phyloP scores from a whole-genome alignment of 2,329 filamentous ascomycete species.

The Colletotrichum shisoi region DNA sequence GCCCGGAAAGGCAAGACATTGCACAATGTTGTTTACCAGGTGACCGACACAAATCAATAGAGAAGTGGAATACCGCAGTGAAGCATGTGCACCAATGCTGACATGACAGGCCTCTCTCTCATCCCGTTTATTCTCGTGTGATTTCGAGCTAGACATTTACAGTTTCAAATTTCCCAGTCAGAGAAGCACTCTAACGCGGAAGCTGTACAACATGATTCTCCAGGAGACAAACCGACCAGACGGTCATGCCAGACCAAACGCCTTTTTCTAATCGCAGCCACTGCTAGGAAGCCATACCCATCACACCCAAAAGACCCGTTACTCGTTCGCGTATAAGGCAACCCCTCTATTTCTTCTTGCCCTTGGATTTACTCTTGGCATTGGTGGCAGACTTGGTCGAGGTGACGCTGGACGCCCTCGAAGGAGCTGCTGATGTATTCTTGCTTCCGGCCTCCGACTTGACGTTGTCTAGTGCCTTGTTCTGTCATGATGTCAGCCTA shows the following conservation, averaged over 20 bases:
- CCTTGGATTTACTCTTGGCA: slow-evolving; percentile 55
- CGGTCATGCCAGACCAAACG: slow-evolving; percentile 34
- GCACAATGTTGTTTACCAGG: no score
- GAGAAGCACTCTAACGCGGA: slow-evolving; percentile 17
- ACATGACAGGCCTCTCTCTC: not conserved
- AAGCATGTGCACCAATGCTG: no score
- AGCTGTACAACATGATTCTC: slow-evolving; percentile 13
- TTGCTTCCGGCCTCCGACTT: slow-evolving; percentile 76
- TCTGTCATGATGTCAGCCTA: slow-evolving; percentile 61
- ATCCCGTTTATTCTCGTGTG: slow-evolving; percentile 20
- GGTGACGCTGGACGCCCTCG: slow-evolving; percentile 85
- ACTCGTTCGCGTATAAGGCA: slow-evolving; percentile 17
- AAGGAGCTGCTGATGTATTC: slow-evolving; percentile 77
- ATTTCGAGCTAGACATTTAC: slow-evolving; percentile 15
- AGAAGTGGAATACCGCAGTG: not conserved
- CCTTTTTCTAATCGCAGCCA: slow-evolving; percentile 34
- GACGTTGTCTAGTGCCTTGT: slow-evolving; percentile 89
- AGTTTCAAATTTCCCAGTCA: slow-evolving; percentile 7
- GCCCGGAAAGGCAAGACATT: no score
- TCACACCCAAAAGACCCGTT: slow-evolving; percentile 12
- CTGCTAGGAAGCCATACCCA: slow-evolving; percentile 21
- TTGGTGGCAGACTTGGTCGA: slow-evolving; percentile 69
- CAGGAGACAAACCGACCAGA: slow-evolving; percentile 13
- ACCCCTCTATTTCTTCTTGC: slow-evolving; percentile 60
- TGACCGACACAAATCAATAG: not conserved